Percentiles rank a stretch among this genome's conserved stretches.
These are phyloP conservation scores for Plasmodium gallinaceum DNA, from an alignment of 169 alveolate species.

Conservation along the genomic window DNA sequence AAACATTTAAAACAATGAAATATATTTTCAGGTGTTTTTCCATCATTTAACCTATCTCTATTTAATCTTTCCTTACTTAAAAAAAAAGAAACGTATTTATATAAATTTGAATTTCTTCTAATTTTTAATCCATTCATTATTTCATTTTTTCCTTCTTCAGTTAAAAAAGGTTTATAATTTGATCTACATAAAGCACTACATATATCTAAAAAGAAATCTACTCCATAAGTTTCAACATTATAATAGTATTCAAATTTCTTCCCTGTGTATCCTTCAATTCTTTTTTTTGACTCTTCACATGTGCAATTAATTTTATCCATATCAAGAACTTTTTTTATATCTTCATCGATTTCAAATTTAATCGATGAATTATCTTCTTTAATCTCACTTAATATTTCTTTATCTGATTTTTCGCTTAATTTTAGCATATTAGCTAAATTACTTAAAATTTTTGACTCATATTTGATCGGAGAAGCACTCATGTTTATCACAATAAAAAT, in stretches of 20 bases:
- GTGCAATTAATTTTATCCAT: conserved; percentile 73
- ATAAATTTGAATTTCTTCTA: conserved; percentile 72
- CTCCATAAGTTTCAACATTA: conserved; percentile 70
- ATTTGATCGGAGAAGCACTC: conserved; percentile 57
- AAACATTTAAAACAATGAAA: conserved; percentile 75
- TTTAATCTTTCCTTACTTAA: conserved; percentile 76
- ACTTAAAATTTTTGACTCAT: conserved; percentile 52
- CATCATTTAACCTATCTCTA: conserved; percentile 69
- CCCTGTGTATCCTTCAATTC: conserved; percentile 48
- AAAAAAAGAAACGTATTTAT: conserved; percentile 76
- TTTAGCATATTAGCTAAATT: conserved; percentile 67
- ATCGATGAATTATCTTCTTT: conserved; percentile 18
- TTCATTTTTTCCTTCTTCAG: conserved; percentile 76
- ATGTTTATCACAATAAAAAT: conserved; percentile 17
- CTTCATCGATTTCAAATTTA: conserved; percentile 72
- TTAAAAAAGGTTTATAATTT: conserved; percentile 65
- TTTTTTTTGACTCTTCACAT: conserved; percentile 70
- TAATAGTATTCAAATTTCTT: conserved; percentile 60
- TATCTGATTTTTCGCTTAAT: conserved; percentile 53
- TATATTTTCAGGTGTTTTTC: conserved; percentile 64
- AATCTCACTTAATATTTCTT: conserved; percentile 48
- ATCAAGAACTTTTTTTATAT: conserved; percentile 38
- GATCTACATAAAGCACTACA: conserved; percentile 69
- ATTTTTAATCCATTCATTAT: conserved; percentile 66
- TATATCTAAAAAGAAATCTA: conserved; percentile 69